Evolutionary conservation across 2,329 filamentous ascomycete genomes (phyloP).

Genomic region (Pseudogymnoascus sp.): DNA sequence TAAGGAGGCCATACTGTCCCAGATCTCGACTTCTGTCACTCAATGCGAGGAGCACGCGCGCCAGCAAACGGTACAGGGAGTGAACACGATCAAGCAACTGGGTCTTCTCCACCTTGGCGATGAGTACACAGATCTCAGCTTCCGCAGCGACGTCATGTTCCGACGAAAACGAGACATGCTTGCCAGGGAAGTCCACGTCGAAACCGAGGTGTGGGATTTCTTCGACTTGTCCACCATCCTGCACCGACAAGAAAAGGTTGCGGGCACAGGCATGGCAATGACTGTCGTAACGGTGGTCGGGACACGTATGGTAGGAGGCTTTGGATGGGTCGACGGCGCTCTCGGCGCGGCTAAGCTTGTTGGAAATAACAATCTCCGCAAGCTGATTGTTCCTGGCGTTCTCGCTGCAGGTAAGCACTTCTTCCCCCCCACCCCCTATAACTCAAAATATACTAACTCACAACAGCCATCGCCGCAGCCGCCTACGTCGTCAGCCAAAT

Average conservation of each 20-base stretch:
- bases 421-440: background rate
- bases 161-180: conserved; percentile 70
- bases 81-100: conserved; percentile 80
- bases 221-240: conserved; percentile 77
- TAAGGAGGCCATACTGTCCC: conserved; percentile 82
- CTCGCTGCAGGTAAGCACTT: conserved; percentile 63
- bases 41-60: conserved; percentile 83
- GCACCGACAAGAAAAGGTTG: conserved; percentile 89
- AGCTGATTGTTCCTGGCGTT: conserved; percentile 72
- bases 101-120: conserved; percentile 83
- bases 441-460: conserved; percentile 28
- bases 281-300: conserved; percentile 84
- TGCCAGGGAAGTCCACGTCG: conserved; percentile 76
- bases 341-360: conserved; percentile 73
- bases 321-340: conserved; percentile 83
- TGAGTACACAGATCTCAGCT: conserved; percentile 76
- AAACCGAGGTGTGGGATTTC: conserved; percentile 87
- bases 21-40: conserved; percentile 71
- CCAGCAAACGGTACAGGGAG: conserved; percentile 65
- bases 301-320: conserved; percentile 70
- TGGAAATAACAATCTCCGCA: conserved; percentile 71
- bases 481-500: conserved; percentile 82
- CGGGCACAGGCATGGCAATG: conserved; percentile 88
- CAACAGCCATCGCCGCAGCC: conserved; percentile 60
- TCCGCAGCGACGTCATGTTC: conserved; percentile 93